A percentile compares a stretch with the other conserved stretches of the same genome.
These are phyloP conservation scores for Flaveria floridana DNA, from an alignment of 140 eudicot species.

Conservation along the genomic window DNA sequence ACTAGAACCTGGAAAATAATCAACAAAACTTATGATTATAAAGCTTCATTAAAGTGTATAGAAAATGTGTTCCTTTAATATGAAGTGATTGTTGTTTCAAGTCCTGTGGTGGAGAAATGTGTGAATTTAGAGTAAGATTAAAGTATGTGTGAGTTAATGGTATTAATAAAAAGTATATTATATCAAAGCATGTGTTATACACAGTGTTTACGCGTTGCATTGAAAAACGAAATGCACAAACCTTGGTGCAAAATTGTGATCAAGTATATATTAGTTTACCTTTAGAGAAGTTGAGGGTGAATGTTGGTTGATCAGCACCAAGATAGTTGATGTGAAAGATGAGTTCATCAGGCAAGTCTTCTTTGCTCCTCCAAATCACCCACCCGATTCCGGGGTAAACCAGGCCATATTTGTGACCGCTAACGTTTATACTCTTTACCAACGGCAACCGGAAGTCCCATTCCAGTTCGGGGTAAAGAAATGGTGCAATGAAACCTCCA, in stretches of 20 bases:
- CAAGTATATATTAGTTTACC: constrained; percentile 40
- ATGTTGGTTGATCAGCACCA: constrained; percentile 91
- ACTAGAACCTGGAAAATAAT: constrained; percentile 61
- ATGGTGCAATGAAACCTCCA: constrained; percentile 90
- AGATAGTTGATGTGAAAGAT: constrained; percentile 88
- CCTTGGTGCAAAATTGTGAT: background rate
- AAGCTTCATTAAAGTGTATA: background rate
- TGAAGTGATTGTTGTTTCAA: no score
- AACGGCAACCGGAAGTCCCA: constrained; percentile 84
- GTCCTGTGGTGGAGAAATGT: no score
- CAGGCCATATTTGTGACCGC: constrained; percentile 88
- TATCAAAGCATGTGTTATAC: no score
- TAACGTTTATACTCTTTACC: constrained; percentile 84
- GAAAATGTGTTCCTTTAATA: no score
- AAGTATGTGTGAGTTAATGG: no score
- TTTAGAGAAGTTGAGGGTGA: constrained; percentile 88
- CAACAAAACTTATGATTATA: background rate
- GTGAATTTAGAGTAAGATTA: no score
- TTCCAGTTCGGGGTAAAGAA: constrained; percentile 70
- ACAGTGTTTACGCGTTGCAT: no score
- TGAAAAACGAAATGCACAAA: background rate
- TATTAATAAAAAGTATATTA: no score
- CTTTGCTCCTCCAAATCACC: constrained; percentile 85
- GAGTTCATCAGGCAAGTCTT: constrained; percentile 81
- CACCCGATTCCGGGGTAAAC: constrained; percentile 89